Evolutionary conservation across 768 basidiomycete species (phyloP), one percentile per base, ranked within the genome.

Genomic region (Crassisporium funariophilum): DNA sequence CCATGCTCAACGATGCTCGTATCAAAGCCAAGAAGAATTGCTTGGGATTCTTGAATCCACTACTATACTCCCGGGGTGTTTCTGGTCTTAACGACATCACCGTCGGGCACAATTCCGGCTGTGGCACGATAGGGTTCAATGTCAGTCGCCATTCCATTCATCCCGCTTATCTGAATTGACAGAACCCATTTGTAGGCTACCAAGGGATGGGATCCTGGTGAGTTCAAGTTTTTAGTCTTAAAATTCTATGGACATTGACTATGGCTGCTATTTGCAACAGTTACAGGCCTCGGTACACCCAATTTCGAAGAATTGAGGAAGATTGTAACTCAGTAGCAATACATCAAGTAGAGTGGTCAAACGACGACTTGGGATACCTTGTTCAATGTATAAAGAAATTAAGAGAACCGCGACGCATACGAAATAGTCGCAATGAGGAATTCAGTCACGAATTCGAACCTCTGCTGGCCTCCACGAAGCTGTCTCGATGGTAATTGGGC

Each of bases 1-100:
- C 84, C 3, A 73, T 88, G 51, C 64, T 88, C 41, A 86, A 87
- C 42, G 83, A 87, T 46, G 81, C 76, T 2, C 76, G 82, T 6
- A 60, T 84, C 19, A 54, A 55, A 50, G 62, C 64, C 2, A 67
- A 66, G 0, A 63, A 69, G 40, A 55, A 64, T n/a, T n/a, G n/a
- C n/a, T 2, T 31, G 29, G 48, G 48, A 20, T 50, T 50, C 21
- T 21, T 50, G 15, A 50, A 50, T 36, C 48, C 42, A 7, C 23
- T 50, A 21, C 31, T 50, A 1, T 50, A 50, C 35, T 38, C 34
- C 15, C 29, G 15, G 12, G 48, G 48, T 4, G 19, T 29, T 10
- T n/a, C 10, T 11, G 44, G 41, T 7, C 16, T 39, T 22, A 33
- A 27, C 4, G 47, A 55, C 31, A 50, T 39, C 17, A 41, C 38